Evolutionary conservation across 2,329 filamentous ascomycete genomes (phyloP).

Genomic region (Verticillium alfalfae): DNA sequence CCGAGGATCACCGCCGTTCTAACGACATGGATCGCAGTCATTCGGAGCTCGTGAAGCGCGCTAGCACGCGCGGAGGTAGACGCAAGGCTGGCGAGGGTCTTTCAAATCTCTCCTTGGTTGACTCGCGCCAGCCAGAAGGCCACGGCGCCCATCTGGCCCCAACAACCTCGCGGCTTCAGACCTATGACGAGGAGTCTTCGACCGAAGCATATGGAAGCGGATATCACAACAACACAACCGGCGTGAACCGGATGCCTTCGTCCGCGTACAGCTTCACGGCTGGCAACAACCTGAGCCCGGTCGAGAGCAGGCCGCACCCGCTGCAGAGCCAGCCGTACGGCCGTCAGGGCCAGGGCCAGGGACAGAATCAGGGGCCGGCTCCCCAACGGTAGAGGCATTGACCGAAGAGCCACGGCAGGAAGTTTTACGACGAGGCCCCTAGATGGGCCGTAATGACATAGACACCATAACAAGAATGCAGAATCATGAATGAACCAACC

Average conservation of each 20-base stretch:
- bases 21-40: slow-evolving; percentile 32
- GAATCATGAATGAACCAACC: background rate
- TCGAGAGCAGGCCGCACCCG: slow-evolving; percentile 4
- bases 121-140: slow-evolving; percentile 8
- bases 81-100: slow-evolving; percentile 42
- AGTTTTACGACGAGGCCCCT: background rate
- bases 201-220: slow-evolving; percentile 19
- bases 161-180: slow-evolving; percentile 23
- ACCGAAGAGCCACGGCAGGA: background rate
- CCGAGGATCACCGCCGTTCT: slow-evolving; percentile 27
- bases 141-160: slow-evolving; percentile 16
- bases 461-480: background rate
- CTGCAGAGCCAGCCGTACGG: slow-evolving; percentile 8
- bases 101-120: slow-evolving; percentile 23
- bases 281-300: background rate
- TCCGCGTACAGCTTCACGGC: background rate
- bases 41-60: slow-evolving; percentile 28
- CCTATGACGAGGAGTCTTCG: slow-evolving; percentile 39
- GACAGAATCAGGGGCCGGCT: background rate
- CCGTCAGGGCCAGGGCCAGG: background rate
- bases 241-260: background rate
- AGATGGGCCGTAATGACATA: background rate
- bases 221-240: slow-evolving; percentile 21
- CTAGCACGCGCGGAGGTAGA: slow-evolving; percentile 40
- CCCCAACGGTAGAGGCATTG: background rate